Percentiles rank a stretch among this genome's conserved stretches.
These are phyloP conservation scores for Claviceps digitariae DNA, from an alignment of 2,329 filamentous ascomycete genomes.

Conservation along the genomic window DNA sequence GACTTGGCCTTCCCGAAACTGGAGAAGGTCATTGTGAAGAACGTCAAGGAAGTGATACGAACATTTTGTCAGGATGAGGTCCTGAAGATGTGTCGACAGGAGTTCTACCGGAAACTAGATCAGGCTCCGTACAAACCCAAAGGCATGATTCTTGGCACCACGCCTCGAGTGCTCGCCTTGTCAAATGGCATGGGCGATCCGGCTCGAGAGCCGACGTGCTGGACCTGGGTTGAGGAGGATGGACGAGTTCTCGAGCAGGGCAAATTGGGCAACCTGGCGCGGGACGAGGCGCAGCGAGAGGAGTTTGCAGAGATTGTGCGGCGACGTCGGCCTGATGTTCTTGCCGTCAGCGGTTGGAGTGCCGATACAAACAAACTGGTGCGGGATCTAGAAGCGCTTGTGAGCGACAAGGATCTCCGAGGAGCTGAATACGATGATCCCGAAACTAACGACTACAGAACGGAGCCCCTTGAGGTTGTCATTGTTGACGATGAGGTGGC, in stretches of 20 bases:
- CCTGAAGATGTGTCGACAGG: conserved; percentile 74
- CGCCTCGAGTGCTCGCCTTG: conserved; percentile 73
- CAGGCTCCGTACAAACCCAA: conserved; percentile 94
- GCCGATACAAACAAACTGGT: conserved; percentile 76
- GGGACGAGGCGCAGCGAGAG: conserved; percentile 52
- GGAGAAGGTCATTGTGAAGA: conserved; percentile 72
- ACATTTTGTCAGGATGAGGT: conserved; percentile 91
- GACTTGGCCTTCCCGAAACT: conserved; percentile 71
- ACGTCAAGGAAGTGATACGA: conserved; percentile 86
- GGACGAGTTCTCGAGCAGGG: conserved; percentile 81
- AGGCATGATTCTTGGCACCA: conserved; percentile 77
- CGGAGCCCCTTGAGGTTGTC: conserved; percentile 72
- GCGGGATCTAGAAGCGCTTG: conserved; percentile 64
- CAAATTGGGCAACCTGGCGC: conserved; percentile 66
- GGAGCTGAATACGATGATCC: conserved; percentile 71
- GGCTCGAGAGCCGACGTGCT: conserved; percentile 66
- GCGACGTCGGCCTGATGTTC: conserved; percentile 73
- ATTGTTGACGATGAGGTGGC: conserved; percentile 95
- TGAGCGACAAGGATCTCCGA: conserved; percentile 63
- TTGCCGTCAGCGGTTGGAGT: conserved; percentile 79
- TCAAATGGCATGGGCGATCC: conserved; percentile 72
- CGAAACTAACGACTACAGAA: conserved; percentile 61
- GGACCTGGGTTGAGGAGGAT: conserved; percentile 89
- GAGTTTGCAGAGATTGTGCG: conserved; percentile 68
- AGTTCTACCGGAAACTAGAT: conserved; percentile 79